phyloP scores from a whole-genome alignment of 306 rosid genomes.

The Citrullus amarus region DNA sequence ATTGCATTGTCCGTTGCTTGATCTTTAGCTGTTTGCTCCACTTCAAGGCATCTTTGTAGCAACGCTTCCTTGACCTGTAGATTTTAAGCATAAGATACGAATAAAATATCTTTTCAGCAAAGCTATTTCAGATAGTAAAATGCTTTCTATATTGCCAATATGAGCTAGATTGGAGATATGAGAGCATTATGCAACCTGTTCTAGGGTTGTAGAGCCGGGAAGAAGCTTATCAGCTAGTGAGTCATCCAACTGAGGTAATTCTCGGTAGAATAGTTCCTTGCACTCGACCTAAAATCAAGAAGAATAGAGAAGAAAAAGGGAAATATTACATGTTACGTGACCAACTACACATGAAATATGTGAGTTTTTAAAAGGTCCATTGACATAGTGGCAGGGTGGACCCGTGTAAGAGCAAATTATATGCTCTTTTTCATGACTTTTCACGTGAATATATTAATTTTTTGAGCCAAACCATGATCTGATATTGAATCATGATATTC shows the following conservation, averaged over 20 bases:
- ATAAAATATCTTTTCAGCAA: neutral
- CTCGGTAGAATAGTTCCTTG: slow-evolving; percentile 94
- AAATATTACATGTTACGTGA: neutral
- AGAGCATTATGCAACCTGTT: slow-evolving; percentile 38
- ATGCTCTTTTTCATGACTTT: neutral
- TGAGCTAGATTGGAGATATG: neutral
- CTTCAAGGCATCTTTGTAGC: slow-evolving; percentile 55
- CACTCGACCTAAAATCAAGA: slow-evolving; percentile 63
- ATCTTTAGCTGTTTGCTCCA: slow-evolving; percentile 82
- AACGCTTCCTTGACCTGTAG: slow-evolving; percentile 63
- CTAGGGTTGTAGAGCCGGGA: slow-evolving; percentile 66
- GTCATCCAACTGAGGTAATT: slow-evolving; percentile 69
- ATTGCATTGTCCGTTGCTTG: slow-evolving; percentile 92
- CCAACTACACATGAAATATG: neutral
- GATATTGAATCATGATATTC: neutral
- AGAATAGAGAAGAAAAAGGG: neutral
- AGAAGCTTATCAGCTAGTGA: slow-evolving; percentile 75
- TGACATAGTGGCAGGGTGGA: neutral
- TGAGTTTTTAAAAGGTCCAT: neutral
- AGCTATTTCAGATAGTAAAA: no score
- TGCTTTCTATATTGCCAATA: neutral
- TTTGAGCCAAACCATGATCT: neutral
- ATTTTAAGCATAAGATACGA: slow-evolving; percentile 12
- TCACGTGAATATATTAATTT: no score
- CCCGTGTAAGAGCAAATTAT: neutral